phyloP scores from a whole-genome alignment of 768 basidiomycete species.

The Pleurotus eryngii region DNA sequence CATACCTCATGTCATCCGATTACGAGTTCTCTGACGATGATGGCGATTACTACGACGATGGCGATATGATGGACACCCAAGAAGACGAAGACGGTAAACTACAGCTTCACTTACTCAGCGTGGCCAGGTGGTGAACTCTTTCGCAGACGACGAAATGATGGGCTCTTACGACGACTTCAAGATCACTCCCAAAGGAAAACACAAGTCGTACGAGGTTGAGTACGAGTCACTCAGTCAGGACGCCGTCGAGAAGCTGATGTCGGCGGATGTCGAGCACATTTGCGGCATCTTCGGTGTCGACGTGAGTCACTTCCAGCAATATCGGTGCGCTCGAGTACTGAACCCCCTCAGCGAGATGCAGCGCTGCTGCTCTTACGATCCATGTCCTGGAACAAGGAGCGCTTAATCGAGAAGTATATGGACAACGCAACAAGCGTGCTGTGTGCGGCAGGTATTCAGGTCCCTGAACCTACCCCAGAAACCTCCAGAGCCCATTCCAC shows the following conservation, averaged over 20 bases:
- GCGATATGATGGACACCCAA: constrained; percentile 67
- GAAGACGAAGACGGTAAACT: constrained; percentile 40
- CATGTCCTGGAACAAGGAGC: constrained; percentile 94
- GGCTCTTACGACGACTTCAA: constrained; percentile 62
- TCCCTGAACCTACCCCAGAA: constrained; percentile 36
- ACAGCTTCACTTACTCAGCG: constrained; percentile 4
- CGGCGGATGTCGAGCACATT: constrained; percentile 79
- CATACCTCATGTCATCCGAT: constrained; percentile 49
- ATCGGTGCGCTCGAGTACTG: constrained; percentile 6
- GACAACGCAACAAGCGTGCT: constrained; percentile 77
- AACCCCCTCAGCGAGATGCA: constrained; percentile 46
- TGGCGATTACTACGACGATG: constrained; percentile 55
- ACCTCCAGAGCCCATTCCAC: constrained; percentile 21
- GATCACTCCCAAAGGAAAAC: constrained; percentile 48
- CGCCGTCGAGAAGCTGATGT: constrained; percentile 78
- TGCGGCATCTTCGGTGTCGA: constrained; percentile 85
- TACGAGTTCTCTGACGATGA: constrained; percentile 72
- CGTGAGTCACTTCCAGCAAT: constrained; percentile 46
- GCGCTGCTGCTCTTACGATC: constrained; percentile 80
- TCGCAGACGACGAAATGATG: constrained; percentile 63
- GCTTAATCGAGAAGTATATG: constrained; percentile 95
- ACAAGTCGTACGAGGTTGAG: constrained; percentile 83
- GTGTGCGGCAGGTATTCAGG: constrained; percentile 65
- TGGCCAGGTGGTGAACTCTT: constrained; percentile 7
- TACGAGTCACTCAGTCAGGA: constrained; percentile 70